A percentile compares a stretch with the other conserved stretches of the same genome.
phyloP scores from a whole-genome alignment of 176 grass and related monocot genomes.

The Melocanna baccifera region DNA sequence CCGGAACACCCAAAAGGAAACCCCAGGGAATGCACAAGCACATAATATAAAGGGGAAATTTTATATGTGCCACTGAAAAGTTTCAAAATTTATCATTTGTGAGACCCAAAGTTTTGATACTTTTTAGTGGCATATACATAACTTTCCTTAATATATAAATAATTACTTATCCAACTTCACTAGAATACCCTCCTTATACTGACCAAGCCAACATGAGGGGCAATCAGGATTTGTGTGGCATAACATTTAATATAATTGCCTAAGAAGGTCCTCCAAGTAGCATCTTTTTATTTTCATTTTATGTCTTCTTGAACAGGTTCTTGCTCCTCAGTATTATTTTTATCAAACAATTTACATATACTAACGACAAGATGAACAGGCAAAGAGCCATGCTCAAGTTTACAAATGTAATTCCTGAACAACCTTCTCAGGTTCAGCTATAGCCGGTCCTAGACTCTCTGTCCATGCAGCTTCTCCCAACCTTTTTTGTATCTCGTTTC shows the following conservation, averaged over 20 bases:
- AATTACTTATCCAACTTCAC: neutral
- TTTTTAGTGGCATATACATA: neutral
- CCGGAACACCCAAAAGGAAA: constrained; percentile 11
- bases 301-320: neutral
- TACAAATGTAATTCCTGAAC: neutral
- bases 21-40: neutral
- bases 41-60: neutral
- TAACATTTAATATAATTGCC: neutral
- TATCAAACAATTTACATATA: neutral
- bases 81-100: neutral
- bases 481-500: neutral
- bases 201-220: neutral
- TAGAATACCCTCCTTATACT: constrained; percentile 2
- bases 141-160: neutral
- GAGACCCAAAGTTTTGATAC: constrained; percentile 1
- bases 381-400: neutral
- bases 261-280: neutral
- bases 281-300: neutral
- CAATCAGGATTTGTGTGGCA: neutral
- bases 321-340: neutral
- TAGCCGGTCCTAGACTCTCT: neutral
- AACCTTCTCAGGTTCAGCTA: constrained; percentile 7
- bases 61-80: neutral
- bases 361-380: neutral
- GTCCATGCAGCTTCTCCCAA: constrained; percentile 1